Percentiles rank a stretch among this genome's conserved stretches.
Evolutionary conservation across 345 rosid species (phyloP).

Genomic region (Gossypium australe): DNA sequence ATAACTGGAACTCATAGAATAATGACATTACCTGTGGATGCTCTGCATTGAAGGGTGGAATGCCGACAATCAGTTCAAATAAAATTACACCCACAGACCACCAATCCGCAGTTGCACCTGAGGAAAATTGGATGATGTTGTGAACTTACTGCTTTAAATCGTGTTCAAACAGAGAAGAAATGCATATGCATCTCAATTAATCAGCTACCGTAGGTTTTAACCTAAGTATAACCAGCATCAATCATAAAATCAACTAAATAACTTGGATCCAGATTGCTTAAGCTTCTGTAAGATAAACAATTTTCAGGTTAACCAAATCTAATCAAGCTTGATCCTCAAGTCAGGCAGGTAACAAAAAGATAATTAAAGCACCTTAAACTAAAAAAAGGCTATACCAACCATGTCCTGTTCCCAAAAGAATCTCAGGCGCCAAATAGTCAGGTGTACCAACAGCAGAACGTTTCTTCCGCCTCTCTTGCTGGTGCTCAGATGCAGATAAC

Average conservation of each 20-base stretch:
- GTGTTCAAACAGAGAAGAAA: conserved; percentile 12
- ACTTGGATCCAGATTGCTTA: conserved; percentile 1
- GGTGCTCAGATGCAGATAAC: conserved; percentile 53
- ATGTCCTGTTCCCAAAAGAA: conserved; percentile 98
- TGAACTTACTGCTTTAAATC: not conserved
- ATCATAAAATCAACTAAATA: not conserved
- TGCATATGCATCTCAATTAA: not conserved
- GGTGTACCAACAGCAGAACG: conserved; percentile 99
- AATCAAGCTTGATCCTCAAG: not conserved
- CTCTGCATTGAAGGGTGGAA: conserved; percentile 99
- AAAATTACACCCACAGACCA: conserved; percentile 98
- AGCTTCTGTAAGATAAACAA: not conserved
- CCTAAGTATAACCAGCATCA: not conserved
- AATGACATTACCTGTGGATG: conserved; percentile 59
- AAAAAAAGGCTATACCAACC: conserved; percentile 56
- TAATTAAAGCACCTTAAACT: conserved; percentile 24
- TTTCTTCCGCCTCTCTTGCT: conserved; percentile 72
- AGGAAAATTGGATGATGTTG: conserved; percentile 16
- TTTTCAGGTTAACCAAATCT: conserved; percentile 12
- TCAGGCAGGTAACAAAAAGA: conserved; percentile 12
- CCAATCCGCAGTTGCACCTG: conserved; percentile 99
- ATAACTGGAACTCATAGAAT: conserved; percentile 12
- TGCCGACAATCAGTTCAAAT: conserved; percentile 91
- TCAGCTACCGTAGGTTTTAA: not conserved
- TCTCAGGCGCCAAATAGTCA: conserved; percentile 99